These are phyloP conservation scores for Heritiera fomes DNA, from an alignment of 345 rosid species.

Conservation along the genomic window DNA sequence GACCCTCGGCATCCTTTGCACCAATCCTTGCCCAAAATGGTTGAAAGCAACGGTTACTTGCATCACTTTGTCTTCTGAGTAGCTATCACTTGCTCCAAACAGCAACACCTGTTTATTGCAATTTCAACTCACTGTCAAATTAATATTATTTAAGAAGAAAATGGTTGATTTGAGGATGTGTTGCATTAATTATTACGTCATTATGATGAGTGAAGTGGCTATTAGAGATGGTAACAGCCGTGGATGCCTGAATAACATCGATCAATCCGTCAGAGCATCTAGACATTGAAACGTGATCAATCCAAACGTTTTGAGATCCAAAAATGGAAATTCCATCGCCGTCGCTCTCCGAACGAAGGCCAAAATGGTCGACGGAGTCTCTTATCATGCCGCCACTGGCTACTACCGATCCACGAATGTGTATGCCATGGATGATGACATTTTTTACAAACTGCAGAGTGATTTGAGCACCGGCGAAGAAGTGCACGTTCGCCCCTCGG, in stretches of 20 bases:
- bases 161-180: too few species aligned
- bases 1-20: conserved; percentile 56
- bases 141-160: too few species aligned
- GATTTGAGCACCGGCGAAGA: conserved; percentile 47
- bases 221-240: conserved; percentile 50
- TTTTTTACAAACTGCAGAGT: conserved; percentile 48
- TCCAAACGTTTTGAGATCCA: conserved; percentile 45
- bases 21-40: conserved; percentile 49
- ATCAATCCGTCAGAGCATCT: conserved; percentile 43
- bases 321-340: conserved; percentile 53
- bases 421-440: conserved; percentile 55
- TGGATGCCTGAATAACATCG: conserved; percentile 41
- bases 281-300: conserved; percentile 49
- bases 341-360: conserved; percentile 38
- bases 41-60: conserved; percentile 50
- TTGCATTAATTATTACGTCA: conserved; percentile 26
- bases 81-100: conserved; percentile 45
- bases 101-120: conserved; percentile 36
- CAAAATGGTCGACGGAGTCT: conserved; percentile 49
- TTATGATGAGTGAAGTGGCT: conserved; percentile 47
- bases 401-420: conserved; percentile 37
- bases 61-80: conserved; percentile 30
- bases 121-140: too few species aligned
- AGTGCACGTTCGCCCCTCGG: conserved; percentile 57
- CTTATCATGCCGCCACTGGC: conserved; percentile 50